Evolutionary conservation across 176 grass and related monocot species (phyloP).

Genomic region (Hordeum marinum): DNA sequence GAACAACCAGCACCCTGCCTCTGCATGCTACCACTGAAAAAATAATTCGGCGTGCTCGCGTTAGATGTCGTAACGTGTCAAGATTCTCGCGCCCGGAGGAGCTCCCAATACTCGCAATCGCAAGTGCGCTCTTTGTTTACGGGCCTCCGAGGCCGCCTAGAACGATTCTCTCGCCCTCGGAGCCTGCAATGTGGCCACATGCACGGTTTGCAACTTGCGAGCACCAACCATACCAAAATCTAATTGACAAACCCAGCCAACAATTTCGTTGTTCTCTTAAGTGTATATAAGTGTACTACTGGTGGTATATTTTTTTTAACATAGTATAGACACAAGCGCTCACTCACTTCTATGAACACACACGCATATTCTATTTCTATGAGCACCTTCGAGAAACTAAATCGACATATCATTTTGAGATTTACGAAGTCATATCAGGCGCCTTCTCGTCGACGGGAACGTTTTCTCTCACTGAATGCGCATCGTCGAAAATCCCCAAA

Average conservation of each 20-base stretch:
- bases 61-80: slow-evolving; percentile 50
- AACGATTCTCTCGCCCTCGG: slow-evolving; percentile 1
- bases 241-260: not conserved
- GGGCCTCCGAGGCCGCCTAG: not conserved
- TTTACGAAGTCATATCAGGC: too few relatives aligned
- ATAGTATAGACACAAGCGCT: too few relatives aligned
- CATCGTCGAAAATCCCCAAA: too few relatives aligned
- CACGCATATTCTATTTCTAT: too few relatives aligned
- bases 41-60: not conserved
- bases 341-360: too few relatives aligned
- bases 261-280: too few relatives aligned
- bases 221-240: not conserved
- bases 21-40: not conserved
- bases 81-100: slow-evolving; percentile 26
- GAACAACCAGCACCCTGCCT: slow-evolving; percentile 10
- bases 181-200: slow-evolving; percentile 15
- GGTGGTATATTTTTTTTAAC: too few relatives aligned
- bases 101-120: not conserved
- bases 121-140: not conserved
- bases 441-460: too few relatives aligned
- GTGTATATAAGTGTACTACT: too few relatives aligned
- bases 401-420: too few relatives aligned
- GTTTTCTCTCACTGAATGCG: too few relatives aligned
- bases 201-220: slow-evolving; percentile 23
- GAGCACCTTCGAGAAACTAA: too few relatives aligned